These are phyloP conservation scores for Ustilago tritici DNA, from an alignment of 1,284 basidiomycete species.

Conservation along the genomic window DNA sequence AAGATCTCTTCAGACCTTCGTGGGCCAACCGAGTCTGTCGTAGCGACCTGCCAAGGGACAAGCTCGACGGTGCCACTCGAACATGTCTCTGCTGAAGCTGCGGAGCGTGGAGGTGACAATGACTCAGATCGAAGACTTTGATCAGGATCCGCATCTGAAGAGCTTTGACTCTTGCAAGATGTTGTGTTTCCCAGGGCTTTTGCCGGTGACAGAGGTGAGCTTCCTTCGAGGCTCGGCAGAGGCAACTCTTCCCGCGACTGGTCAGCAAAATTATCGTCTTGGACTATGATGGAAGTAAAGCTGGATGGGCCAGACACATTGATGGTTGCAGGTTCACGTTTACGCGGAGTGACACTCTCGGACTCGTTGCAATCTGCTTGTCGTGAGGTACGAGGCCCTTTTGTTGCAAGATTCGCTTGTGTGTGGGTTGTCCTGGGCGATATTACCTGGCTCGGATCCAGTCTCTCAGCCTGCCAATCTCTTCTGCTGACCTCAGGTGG, in stretches of 20 bases:
- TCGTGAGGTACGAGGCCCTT: background rate
- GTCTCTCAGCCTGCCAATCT: background rate
- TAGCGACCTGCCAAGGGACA: constrained; percentile 39
- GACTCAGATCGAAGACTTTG: constrained; percentile 17
- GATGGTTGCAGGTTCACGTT: background rate
- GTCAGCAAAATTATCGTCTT: background rate
- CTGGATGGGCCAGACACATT: background rate
- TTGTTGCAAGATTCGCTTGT: background rate
- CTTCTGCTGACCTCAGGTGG: background rate
- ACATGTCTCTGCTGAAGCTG: constrained; percentile 10
- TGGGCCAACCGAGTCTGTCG: constrained; percentile 5
- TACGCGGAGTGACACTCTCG: background rate
- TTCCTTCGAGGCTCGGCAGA: background rate
- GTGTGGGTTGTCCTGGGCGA: background rate
- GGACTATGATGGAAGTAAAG: background rate
- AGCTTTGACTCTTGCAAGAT: background rate
- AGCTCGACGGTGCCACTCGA: constrained; percentile 36
- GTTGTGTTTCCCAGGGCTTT: background rate
- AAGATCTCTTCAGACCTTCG: constrained; percentile 39
- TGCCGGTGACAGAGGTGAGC: background rate
- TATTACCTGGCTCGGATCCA: background rate
- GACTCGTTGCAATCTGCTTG: background rate
- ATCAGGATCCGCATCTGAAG: background rate
- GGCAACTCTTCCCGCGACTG: background rate
- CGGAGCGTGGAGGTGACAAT: constrained; percentile 8